These are phyloP conservation scores for Asparagopsis taxiformis DNA, from an alignment of 31 red algal genomes.

Conservation along the genomic window DNA sequence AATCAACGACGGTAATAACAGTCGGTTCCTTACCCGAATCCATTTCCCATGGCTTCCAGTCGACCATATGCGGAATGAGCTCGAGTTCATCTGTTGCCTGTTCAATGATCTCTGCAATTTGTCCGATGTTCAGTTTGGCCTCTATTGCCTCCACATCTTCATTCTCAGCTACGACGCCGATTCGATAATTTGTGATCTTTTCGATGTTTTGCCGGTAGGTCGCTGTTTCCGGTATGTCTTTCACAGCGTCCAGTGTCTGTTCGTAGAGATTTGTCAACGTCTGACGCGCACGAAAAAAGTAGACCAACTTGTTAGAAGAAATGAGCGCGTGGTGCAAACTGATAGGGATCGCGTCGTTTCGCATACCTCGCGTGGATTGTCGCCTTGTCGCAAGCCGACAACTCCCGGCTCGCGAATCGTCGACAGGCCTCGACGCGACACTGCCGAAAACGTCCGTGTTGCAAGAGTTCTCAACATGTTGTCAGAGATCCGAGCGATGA, in stretches of 20 bases:
- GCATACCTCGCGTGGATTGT: slow-evolving; percentile 55
- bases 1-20: slow-evolving; percentile 66
- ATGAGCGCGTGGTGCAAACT: not conserved
- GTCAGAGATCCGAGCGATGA: too few species aligned
- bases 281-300: not conserved
- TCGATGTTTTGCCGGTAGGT: slow-evolving; percentile 85
- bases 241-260: slow-evolving; percentile 61
- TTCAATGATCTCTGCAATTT: slow-evolving; percentile 77
- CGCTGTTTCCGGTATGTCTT: slow-evolving; percentile 63
- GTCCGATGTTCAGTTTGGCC: slow-evolving; percentile 64
- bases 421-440: slow-evolving; percentile 1
- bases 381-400: slow-evolving; percentile 17
- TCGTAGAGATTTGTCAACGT: slow-evolving; percentile 35
- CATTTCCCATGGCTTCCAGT: slow-evolving; percentile 89
- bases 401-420: slow-evolving; percentile 31
- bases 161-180: slow-evolving; percentile 50
- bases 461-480: slow-evolving; percentile 36
- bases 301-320: not conserved
- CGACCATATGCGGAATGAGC: slow-evolving; percentile 77
- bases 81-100: slow-evolving; percentile 76
- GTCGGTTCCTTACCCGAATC: slow-evolving; percentile 35
- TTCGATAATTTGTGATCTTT: slow-evolving; percentile 77
- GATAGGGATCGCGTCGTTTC: slow-evolving; percentile 4
- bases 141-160: slow-evolving; percentile 68
- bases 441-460: slow-evolving; percentile 9